Base-by-base conservation (phyloP, 306 rosid species). In the Argentina anserina region DNA sequence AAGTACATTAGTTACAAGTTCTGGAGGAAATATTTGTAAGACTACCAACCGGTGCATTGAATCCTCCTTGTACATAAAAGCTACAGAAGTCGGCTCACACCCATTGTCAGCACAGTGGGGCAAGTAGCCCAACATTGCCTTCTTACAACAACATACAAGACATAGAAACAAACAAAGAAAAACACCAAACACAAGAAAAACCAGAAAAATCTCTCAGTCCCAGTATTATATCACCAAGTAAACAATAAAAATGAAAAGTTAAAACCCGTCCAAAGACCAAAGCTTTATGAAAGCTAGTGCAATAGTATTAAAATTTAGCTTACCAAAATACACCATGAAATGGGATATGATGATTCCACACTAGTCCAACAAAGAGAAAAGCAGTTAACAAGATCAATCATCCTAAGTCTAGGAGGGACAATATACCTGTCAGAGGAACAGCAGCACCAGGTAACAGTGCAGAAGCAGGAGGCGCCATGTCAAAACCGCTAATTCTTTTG, bases 31-130 rank as follows among this genome's bases (percentile, higher is more conserved):
- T 87, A 89, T 79, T 84, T 59, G 84, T 67, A 86, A 79, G 96
- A 84, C 99, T 94, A 94, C 99, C 99, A 83, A 86, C 94, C 81
- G 84, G 90, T 87, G 97, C 96, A 94, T 78, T 84, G 97, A 86
- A 86, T 86, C 97, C 91, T 91, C 93, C 97, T 80, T 85, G 97
- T 88, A 86, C 86, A 89, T 89, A 84, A 94, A 89, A 94, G 99
- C 99, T 88, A 94, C 95, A 89, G 99, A 88, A 67, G 95, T 89
- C 99, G 82, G 99, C 97, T 90, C 99, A 94, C 96, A 85, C 91
- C 97, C 97, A 88, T 91, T 89, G 95, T 89, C 97, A 91, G 94
- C 98, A 89, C 96, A 94, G 88, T 90, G 97, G 98, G 98, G 94
- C 97, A 85, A 94, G 95, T 91, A 86, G 92, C 91, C 96, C 97